Evolutionary conservation across 148 eudicot genomes (phyloP).

Genomic region (Chenopodium formosanum): DNA sequence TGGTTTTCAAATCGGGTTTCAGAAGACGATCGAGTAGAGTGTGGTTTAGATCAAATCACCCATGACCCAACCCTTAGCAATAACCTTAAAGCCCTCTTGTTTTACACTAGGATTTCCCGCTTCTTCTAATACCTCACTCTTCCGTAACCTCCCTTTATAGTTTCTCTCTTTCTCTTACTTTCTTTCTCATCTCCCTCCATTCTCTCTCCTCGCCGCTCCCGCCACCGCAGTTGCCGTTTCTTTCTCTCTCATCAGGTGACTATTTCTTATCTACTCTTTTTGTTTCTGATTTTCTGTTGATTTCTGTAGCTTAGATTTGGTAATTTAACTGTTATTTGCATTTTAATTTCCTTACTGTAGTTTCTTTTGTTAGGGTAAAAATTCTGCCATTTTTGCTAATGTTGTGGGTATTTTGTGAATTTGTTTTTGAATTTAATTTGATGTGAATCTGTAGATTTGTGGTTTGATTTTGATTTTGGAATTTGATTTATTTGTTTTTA

Average conservation of each 20-base stretch:
- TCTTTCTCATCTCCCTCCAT: no score
- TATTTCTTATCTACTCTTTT: background rate
- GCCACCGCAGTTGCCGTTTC: background rate
- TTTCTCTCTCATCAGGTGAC: background rate
- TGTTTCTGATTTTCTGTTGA: background rate
- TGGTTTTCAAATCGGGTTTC: no score
- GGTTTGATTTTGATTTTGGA: background rate
- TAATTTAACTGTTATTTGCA: background rate
- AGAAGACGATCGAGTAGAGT: no score
- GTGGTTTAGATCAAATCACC: no score
- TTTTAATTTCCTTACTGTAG: background rate
- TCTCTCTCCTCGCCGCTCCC: background rate
- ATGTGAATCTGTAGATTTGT: background rate
- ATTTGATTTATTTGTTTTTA: background rate
- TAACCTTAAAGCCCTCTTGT: no score
- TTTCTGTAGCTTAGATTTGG: background rate
- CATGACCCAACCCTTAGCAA: no score
- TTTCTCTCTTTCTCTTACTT: no score
- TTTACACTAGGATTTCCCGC: no score
- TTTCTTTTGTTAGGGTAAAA: background rate
- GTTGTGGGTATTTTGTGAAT: background rate
- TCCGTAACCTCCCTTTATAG: no score
- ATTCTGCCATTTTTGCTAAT: background rate
- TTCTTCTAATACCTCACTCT: no score
- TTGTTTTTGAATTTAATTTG: background rate